A percentile compares a stretch with the other conserved stretches of the same genome.
Conservation (phyloP, 2,329 filamentous ascomycete species). For the Paecilomyces fulvus region DNA sequence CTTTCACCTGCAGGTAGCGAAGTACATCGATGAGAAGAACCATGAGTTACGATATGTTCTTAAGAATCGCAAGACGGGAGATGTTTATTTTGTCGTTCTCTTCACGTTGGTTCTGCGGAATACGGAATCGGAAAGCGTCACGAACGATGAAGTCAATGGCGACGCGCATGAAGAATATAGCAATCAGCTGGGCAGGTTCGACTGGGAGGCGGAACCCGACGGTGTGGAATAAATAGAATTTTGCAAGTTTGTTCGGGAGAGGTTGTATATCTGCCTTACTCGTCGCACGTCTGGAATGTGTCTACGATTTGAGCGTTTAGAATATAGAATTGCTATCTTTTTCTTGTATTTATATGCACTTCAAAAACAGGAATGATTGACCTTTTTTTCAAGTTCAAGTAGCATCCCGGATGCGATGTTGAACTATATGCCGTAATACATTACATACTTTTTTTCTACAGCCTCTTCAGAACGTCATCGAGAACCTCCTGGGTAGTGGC, state of each 20-base stretch:
- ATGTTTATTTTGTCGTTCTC: constrained; percentile 70
- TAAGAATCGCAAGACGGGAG: constrained; percentile 65
- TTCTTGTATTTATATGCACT: background rate
- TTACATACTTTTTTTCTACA: constrained; percentile 45
- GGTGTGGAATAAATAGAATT: constrained; percentile 13
- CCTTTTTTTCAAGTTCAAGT: background rate
- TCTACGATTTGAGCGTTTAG: background rate
- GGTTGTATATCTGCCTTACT: background rate
- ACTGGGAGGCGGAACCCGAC: constrained; percentile 12
- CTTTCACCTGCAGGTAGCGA: constrained; percentile 25
- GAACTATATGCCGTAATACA: background rate
- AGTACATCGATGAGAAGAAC: constrained; percentile 54
- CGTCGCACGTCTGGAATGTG: background rate
- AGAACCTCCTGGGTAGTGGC: constrained; percentile 81
- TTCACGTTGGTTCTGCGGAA: constrained; percentile 59
- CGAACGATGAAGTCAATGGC: background rate
- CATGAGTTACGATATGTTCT: constrained; percentile 86
- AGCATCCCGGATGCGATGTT: background rate
- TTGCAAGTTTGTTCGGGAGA: background rate
- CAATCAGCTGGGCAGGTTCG: constrained; percentile 13
- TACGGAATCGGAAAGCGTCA: constrained; percentile 9
- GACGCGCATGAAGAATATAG: constrained; percentile 2
- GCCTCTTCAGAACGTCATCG: constrained; percentile 71
- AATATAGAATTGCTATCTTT: background rate
- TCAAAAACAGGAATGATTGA: background rate